Evolutionary conservation across 805 yeast genomes (phyloP).

Genomic region (Starmerella riodocensis): DNA sequence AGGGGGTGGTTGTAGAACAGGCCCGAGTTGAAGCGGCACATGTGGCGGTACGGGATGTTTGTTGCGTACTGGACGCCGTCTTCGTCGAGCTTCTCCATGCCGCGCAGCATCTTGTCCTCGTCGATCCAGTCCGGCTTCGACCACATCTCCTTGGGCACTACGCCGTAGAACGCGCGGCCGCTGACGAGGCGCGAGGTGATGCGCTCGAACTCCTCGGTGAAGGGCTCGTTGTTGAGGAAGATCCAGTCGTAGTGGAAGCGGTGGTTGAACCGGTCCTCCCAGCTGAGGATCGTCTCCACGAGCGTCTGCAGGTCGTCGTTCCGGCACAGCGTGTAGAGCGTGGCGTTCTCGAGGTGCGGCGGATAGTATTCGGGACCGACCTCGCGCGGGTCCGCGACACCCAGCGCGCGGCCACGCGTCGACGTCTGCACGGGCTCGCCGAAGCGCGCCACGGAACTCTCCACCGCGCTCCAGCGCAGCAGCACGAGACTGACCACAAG

Average conservation of each 20-base stretch:
- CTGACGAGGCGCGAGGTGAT: slow-evolving; percentile 41
- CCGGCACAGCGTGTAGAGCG: slow-evolving; percentile 70
- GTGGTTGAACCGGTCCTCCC: slow-evolving; percentile 83
- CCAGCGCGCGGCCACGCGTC: not conserved
- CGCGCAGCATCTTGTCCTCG: slow-evolving; percentile 38
- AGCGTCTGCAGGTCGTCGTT: slow-evolving; percentile 74
- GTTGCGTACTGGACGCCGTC: slow-evolving; percentile 71
- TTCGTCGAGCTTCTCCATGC: slow-evolving; percentile 69
- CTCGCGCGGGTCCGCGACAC: not conserved
- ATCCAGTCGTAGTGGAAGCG: slow-evolving; percentile 92
- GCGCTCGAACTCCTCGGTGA: slow-evolving; percentile 48
- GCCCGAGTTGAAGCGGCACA: slow-evolving; percentile 88
- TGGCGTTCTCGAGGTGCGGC: slow-evolving; percentile 50
- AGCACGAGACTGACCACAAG: no score
- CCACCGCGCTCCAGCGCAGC: no score
- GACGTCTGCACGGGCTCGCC: no score
- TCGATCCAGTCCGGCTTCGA: slow-evolving; percentile 44
- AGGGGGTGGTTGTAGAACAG: slow-evolving; percentile 68
- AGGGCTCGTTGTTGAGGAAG: slow-evolving; percentile 72
- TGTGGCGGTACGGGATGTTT: slow-evolving; percentile 70
- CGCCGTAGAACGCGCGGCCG: slow-evolving; percentile 60
- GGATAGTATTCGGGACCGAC: not conserved
- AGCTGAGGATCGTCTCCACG: slow-evolving; percentile 49
- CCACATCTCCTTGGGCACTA: slow-evolving; percentile 50
- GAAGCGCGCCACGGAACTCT: no score